Base-by-base conservation (phyloP, 495 filamentous ascomycete species). In the Mycothermus thermophilus region DNA sequence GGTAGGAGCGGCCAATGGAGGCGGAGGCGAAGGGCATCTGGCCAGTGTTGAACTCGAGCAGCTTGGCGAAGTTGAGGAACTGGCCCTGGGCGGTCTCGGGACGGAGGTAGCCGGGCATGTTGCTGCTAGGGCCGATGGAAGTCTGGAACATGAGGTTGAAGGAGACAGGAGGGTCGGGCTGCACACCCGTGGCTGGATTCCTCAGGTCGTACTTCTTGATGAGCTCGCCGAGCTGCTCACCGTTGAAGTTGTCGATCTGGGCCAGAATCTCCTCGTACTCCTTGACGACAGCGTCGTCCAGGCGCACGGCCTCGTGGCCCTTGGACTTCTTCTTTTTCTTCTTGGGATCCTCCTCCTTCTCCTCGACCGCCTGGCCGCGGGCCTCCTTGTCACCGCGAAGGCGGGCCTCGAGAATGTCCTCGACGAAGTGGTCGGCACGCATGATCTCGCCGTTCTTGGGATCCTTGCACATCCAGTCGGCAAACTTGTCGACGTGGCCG, bases 381-480 rank as follows among this genome's bases (percentile, higher is more conserved):
- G 80, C 79, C 50, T 80, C 71, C 60, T 82, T 80, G 59, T 86
- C 74, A 30, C 77, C 79, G 60, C 83, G 85, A 31, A 97, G 59
- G 16, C 90, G 69, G 20, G 67, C 56, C 63, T 94, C 86, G 15
- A 97, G 70, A 18, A 93, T 75, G 48, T 93, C 86, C 63, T 96
- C 84, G 23, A 97, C 83, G 43, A 96, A 67, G 61, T 97, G 90
- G 54, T 97, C 90, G 19, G 90, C 86, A 40, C 90, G 74, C 57
- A 95, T 77, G 39, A 95, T 92, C 64, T 96, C 92, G 50, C 90
- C 90, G 46, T 79, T 90, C 66, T 93, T 90, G 34, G 86, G 85
- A 57, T 97, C 90, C 60, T 95, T 95, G 75, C 85, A 93, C 87
- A 95, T 94, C 83, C 83, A 95, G 57, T 96, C 92, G 46, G 85